Base-by-base conservation (phyloP, 1,284 basidiomycete genomes). In the Apiotrichum sp. region DNA sequence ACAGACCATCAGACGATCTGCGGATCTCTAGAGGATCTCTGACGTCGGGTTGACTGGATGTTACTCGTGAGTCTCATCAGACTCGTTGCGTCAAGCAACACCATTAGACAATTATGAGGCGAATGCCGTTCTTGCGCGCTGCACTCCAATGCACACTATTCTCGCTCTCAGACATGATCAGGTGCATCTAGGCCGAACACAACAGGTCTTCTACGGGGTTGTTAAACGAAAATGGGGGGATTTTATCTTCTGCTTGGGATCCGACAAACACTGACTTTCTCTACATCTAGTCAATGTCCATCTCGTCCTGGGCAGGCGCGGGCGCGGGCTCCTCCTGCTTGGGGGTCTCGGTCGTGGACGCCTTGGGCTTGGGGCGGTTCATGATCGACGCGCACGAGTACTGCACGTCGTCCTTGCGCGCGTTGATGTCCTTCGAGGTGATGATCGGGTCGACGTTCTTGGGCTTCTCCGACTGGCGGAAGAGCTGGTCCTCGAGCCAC, bases 401-500 rank as follows among this genome's bases (percentile, higher is more conserved):
- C 65, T 88, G 84, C 58, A 92, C 78, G 76, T 95, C 92, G 64
- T 96, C 92, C 68, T 84, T 82, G 81, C 86, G 88, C 85, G 91
- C 91, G 75, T 80, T 73, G 64, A 95, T 86, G 73, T 96, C 90
- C 54, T 79, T 84, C 52, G 80, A 83, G 56, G 82, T 89, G 74
- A 95, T 77, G 62, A 90, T 83, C 32, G 90, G 86, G 73, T 93
- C 86, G 61, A 86, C 84, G 70, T 89, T 87, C 84, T 93, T 93
- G 72, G 86, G 78, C 61, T 84, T 81, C 80, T 96, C 93, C 31
- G 82, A 80, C 80, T 96, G 93, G 66, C 86, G 81, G 58, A 84
- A 85, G 59, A 85, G 83, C 80, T 87, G 83, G 80, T 96, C 90
- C 68, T 93, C 88, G 61, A 97, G 82, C 93, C 93, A 96, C 77